Evolutionary conservation across 306 rosid species (phyloP), one percentile per base, ranked within the genome.

Genomic region (Rubus idaeus): DNA sequence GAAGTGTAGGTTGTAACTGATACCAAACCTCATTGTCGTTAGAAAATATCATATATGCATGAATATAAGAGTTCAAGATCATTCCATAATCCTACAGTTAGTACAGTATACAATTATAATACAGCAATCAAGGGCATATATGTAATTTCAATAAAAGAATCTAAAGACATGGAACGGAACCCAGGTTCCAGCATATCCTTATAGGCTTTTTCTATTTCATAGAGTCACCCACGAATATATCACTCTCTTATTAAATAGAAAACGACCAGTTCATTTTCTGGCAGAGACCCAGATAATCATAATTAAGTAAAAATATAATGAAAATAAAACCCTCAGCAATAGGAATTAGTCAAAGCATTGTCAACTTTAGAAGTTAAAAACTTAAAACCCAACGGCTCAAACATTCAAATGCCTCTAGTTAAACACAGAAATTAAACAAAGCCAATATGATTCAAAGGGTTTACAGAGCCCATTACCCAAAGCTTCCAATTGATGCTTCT

Each of bases 401-500:
- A 20, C 49, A 66, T 45, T 44, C 56, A 76, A 47, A 57, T 35
- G 26, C 8, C 10, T 45, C 1, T 41, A 73, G 11, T 45, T 62
- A 39, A 14, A 26, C 10, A 30, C 39, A 64, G 39, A 10, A 16
- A 18, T 35, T 5, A 17, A 69, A 42, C n/a, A 70, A 47, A 49
- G 8, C 16, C 30, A 51, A 71, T 10, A 17, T 39, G 10, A 14
- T 21, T 71, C 64, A 68, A 35, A 70, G 7, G 18, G 45, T 35
- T 41, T 39, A 47, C 17, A 4, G 23, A 30, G 35, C 68, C 39
- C 23, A 5, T 75, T 85, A 91, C 95, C 95, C 20, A 76, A 49
- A 76, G 78, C 35, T 57, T 81, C 88, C 69, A 81, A 47, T 55
- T 51, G 86, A 10, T 74, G 85, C 75, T 90, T 93, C 67, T 88